These are phyloP conservation scores for Firmiana major DNA, from an alignment of 345 rosid genomes.

Conservation along the genomic window DNA sequence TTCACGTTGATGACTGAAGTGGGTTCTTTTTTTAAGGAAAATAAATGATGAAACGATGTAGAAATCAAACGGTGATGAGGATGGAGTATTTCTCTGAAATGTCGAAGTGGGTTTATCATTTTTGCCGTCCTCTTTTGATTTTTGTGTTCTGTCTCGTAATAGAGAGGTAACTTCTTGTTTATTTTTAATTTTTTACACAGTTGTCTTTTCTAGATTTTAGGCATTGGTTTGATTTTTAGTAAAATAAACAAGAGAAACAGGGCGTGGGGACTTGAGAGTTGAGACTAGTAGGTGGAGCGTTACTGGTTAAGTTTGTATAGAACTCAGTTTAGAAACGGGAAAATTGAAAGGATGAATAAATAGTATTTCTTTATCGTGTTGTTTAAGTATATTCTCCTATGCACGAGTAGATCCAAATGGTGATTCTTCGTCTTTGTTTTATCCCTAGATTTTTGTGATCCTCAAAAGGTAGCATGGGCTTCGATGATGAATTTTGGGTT, in stretches of 20 bases:
- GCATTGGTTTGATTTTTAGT: conserved; percentile 8
- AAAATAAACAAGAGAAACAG: conserved; percentile 20
- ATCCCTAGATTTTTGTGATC: conserved; percentile 2
- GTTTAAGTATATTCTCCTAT: conserved; percentile 31
- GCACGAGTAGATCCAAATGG: conserved; percentile 25
- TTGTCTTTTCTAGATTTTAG: not conserved
- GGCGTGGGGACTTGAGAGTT: conserved; percentile 39
- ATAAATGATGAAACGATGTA: conserved; percentile 15
- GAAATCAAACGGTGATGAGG: conserved; percentile 11
- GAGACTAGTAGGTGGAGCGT: conserved; percentile 22
- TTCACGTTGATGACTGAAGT: conserved; percentile 1
- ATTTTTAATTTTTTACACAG: conserved; percentile 2
- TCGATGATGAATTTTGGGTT: not conserved
- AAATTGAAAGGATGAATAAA: conserved; percentile 11
- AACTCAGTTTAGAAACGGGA: conserved; percentile 9
- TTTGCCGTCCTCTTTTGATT: conserved; percentile 6
- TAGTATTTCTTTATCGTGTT: not conserved
- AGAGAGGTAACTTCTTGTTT: conserved; percentile 2
- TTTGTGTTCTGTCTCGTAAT: conserved; percentile 5
- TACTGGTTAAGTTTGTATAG: conserved; percentile 8
- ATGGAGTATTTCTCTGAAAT: conserved; percentile 10
- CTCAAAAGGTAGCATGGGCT: not conserved
- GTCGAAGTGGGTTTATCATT: conserved; percentile 14
- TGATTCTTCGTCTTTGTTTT: conserved; percentile 2
- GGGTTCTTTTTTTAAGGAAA: not conserved